These are phyloP conservation scores for Zizania palustris DNA, from an alignment of 202 grass and related monocot species.

Conservation along the genomic window DNA sequence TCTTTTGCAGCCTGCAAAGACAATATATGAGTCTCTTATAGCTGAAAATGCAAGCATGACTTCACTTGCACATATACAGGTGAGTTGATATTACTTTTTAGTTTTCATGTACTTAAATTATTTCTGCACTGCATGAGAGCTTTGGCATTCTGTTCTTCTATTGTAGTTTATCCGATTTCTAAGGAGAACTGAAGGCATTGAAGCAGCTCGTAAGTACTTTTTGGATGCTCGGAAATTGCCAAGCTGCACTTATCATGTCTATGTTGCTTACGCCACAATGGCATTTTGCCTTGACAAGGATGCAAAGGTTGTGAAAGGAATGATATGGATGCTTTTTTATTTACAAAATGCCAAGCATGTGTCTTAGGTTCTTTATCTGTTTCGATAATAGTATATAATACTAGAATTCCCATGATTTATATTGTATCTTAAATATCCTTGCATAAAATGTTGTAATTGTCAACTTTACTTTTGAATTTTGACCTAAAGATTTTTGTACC, in stretches of 20 bases:
- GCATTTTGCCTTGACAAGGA: slow-evolving; percentile 98
- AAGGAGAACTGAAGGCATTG: slow-evolving; percentile 94
- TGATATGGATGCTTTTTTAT: slow-evolving; percentile 10
- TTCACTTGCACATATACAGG: slow-evolving; percentile 89
- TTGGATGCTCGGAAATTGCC: slow-evolving; percentile 82
- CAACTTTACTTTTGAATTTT: slow-evolving; percentile 28
- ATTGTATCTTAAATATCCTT: slow-evolving; percentile 4
- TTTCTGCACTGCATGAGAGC: background rate
- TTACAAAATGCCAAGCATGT: background rate
- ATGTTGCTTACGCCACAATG: slow-evolving; percentile 94
- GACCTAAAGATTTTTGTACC: slow-evolving; percentile 2
- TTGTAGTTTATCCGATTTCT: slow-evolving; percentile 85
- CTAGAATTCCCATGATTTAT: background rate
- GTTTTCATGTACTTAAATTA: slow-evolving; percentile 34
- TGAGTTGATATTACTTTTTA: slow-evolving; percentile 43
- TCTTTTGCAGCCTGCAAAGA: slow-evolving; percentile 69
- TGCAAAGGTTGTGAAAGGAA: slow-evolving; percentile 63
- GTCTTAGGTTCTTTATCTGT: background rate
- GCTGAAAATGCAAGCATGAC: slow-evolving; percentile 54
- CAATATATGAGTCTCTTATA: slow-evolving; percentile 85
- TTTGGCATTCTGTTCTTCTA: slow-evolving; percentile 37
- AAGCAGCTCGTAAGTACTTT: slow-evolving; percentile 92
- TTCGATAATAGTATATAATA: background rate
- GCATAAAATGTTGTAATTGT: slow-evolving; percentile 16
- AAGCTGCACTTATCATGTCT: slow-evolving; percentile 90